Evolutionary conservation across 164 flowering plant genomes (phyloP).

Genomic region (Buxus sempervirens): DNA sequence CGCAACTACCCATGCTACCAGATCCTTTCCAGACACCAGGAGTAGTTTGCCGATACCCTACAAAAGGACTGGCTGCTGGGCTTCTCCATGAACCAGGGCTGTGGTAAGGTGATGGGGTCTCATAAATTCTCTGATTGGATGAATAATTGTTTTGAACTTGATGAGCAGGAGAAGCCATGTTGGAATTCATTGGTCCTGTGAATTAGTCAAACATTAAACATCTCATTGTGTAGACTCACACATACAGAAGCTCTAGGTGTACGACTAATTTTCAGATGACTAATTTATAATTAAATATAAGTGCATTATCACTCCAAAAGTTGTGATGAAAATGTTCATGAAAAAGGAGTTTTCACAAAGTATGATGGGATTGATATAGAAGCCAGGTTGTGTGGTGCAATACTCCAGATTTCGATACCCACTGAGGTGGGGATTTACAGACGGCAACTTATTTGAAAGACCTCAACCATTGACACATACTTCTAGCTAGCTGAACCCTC

Average conservation of each 20-base stretch:
- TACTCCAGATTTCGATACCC: no score
- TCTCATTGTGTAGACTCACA: neutral
- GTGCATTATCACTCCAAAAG: neutral
- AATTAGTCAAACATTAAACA: slow-evolving; percentile 6
- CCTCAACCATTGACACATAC: no score
- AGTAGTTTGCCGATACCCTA: slow-evolving; percentile 18
- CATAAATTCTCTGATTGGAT: slow-evolving; percentile 25
- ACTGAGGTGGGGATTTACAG: no score
- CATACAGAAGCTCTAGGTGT: neutral
- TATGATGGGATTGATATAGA: no score
- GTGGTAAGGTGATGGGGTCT: slow-evolving; percentile 16
- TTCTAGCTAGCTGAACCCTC: no score
- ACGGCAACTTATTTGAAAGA: no score
- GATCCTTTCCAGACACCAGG: slow-evolving; percentile 31
- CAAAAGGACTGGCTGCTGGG: slow-evolving; percentile 21
- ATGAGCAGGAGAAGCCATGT: slow-evolving; percentile 20
- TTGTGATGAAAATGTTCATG: no score
- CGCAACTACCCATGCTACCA: slow-evolving; percentile 13
- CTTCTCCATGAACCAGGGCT: slow-evolving; percentile 16
- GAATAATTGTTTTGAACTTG: slow-evolving; percentile 25
- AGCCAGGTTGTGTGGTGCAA: no score
- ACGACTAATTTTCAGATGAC: no score
- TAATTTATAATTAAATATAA: no score
- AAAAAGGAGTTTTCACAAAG: no score
- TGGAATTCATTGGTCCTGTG: slow-evolving; percentile 33